A percentile compares a stretch with the other conserved stretches of the same genome.
phyloP scores from a whole-genome alignment of 441 rosid species.

The Cnidoscolus chayamansa region DNA sequence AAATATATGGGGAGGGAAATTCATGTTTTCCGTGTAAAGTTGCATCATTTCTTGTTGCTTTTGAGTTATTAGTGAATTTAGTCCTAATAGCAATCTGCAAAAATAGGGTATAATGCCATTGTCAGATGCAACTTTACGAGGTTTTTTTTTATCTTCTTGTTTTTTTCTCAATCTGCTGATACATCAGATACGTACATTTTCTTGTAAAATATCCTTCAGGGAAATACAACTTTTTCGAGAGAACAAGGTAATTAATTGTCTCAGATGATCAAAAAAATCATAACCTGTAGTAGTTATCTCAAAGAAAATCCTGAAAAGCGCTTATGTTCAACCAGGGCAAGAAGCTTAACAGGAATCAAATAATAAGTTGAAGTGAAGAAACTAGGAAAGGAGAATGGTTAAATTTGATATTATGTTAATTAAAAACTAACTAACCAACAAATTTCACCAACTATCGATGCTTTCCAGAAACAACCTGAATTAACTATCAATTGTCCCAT shows the following conservation, averaged over 20 bases:
- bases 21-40: too few species aligned
- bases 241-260: neutral
- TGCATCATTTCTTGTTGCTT: neutral
- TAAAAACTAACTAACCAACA: slow-evolving; percentile 6
- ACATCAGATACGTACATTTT: neutral
- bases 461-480: slow-evolving; percentile 11
- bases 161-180: neutral
- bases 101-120: neutral
- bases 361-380: slow-evolving; percentile 1
- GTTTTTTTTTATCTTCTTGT: neutral
- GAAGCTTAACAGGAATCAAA: neutral
- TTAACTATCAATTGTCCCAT: neutral
- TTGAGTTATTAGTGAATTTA: neutral
- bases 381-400: neutral
- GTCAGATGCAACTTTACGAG: neutral
- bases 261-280: neutral
- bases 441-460: slow-evolving; percentile 15
- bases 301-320: too few species aligned
- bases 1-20: neutral
- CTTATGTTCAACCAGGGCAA: neutral
- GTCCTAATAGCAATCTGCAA: neutral
- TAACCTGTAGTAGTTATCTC: neutral
- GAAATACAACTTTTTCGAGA: neutral
- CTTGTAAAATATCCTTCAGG: too few species aligned
- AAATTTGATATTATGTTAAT: slow-evolving; percentile 2